Base-by-base conservation (phyloP, 805 yeast species). In the Kuraishia borneana region DNA sequence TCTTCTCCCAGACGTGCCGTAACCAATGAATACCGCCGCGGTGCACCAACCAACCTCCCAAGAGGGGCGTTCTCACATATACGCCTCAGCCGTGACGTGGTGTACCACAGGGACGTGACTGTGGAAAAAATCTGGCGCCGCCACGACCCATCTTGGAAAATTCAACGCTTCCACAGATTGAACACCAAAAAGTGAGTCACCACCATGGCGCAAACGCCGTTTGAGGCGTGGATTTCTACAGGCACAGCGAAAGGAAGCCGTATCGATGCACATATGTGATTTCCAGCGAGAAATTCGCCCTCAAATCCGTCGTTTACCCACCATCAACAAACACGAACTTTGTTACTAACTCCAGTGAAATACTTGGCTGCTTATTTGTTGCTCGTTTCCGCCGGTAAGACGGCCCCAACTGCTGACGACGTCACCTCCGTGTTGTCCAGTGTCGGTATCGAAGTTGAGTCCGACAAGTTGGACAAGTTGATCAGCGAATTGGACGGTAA, bases 341-440 rank as follows among this genome's bases (percentile, higher is more conserved):
- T 16, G 16, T 9, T 28, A 32, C 41, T 38, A 38, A 36, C 36
- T 13, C 43, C 52, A 68, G 74, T 83, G 92, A 83, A 81, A 71
- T 83, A 83, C 79, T 73, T 83, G 71, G 94, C 94, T 70, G 89
- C 94, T 70, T 83, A 83, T 74, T 79, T 83, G 68, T 76, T 83
- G 69, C 79, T 83, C 64, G 80, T 68, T 58, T 83, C 82, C 68
- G 85, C 88, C 67, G 92, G 89, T 68, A 80, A 77, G 71, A 63
- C 82, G 57, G 46, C 83, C 53, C 92, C 94, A 70, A 72, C 95
- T 53, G 94, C 95, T 54, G 77, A 82, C 60, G 89, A 85, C 67
- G 75, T 92, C 75, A 70, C 83, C 68, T 57, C 80, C 53, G 81
- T 92, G 58, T 78, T 92, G 62, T 81, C 83, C 62, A 71, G 97